Percentiles rank a stretch among this genome's conserved stretches.
Conservation (phyloP, 2,329 filamentous ascomycete species). For the Penicillium sp. region DNA sequence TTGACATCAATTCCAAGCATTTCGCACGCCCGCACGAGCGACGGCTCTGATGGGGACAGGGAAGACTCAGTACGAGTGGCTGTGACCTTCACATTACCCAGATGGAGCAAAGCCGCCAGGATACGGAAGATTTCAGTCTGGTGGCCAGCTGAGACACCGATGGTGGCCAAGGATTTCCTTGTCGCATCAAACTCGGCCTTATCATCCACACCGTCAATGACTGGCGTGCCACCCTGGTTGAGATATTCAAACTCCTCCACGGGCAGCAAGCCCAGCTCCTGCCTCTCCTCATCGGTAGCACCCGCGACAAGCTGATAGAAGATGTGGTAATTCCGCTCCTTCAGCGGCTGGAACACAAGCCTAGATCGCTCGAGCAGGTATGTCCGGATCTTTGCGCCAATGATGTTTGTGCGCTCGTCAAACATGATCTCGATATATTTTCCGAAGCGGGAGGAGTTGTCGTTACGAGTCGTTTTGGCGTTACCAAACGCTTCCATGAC, state of each 20-base stretch:
- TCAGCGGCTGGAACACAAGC: conserved; percentile 94
- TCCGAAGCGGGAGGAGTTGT: conserved; percentile 97
- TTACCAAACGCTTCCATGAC: conserved; percentile 99
- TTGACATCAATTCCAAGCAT: conserved; percentile 84
- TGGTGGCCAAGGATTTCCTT: conserved; percentile 79
- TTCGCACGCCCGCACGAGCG: conserved; percentile 75
- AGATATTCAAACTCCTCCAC: conserved; percentile 94
- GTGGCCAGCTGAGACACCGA: conserved; percentile 74
- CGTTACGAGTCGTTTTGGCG: conserved; percentile 98
- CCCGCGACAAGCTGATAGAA: conserved; percentile 97
- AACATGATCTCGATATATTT: conserved; percentile 99
- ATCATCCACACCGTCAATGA: conserved; percentile 93
- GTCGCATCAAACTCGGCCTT: conserved; percentile 91
- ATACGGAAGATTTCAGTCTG: conserved; percentile 88
- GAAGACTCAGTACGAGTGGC: conserved; percentile 86
- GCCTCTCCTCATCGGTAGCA: conserved; percentile 78
- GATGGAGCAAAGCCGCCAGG: conserved; percentile 84
- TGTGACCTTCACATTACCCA: conserved; percentile 95
- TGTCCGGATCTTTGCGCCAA: conserved; percentile 94
- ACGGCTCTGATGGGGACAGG: conserved; percentile 76
- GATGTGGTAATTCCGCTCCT: conserved; percentile 98
- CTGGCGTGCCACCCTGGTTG: conserved; percentile 89
- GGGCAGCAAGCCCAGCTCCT: conserved; percentile 75
- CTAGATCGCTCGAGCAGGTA: conserved; percentile 94
- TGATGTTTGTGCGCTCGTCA: conserved; percentile 90